Evolutionary conservation across 2,329 filamentous ascomycete species (phyloP), one percentile per base, ranked within the genome.

Genomic region (Nemania abortiva): DNA sequence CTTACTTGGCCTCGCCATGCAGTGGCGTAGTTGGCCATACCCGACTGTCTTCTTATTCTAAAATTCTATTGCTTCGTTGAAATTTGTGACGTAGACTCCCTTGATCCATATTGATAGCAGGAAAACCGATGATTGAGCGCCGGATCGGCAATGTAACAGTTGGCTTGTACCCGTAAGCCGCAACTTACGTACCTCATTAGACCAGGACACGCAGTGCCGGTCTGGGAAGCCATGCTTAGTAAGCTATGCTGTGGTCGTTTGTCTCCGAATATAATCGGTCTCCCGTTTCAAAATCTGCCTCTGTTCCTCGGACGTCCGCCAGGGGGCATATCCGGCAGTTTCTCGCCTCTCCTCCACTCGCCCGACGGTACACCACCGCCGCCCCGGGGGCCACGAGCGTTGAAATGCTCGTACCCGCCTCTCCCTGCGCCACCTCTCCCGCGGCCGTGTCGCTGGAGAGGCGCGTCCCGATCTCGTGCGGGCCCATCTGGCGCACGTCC

Each of bases 341-440:
- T 84, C 76, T 92, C 90, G 0, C 90, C 90, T 72, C 90, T 85
- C 71, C 88, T 85, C 90, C 90, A 92, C 74, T 92, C 90, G 0
- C 90, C 90, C 52, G 79, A 79, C 0, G 88, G 85, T 3, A 85
- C 81, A 22, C 79, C 82, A 6, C 79, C 82, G 7, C 63, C 42
- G 13, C 70, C 49, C 10, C 70, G 50, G 50, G 79, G 79, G 76
- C 82, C 81, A 72, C 81, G 80, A 50, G 79, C 80, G 42, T 78
- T 79, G 60, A 83, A 79, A 15, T 79, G 79, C 80, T 75, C 78
- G 79, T 75, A 79, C 76, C 53, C 79, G 72, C 34, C 77, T 74
- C 47, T 78, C 10, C n/a, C n/a, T 0, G 53, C 34, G 0, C 65
- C 65, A 27, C 63, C 42, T 11, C 66, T 49, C 27, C 63, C 68